phyloP scores from a whole-genome alignment of 2,329 filamentous ascomycete species.

The Parastagonospora avenae region DNA sequence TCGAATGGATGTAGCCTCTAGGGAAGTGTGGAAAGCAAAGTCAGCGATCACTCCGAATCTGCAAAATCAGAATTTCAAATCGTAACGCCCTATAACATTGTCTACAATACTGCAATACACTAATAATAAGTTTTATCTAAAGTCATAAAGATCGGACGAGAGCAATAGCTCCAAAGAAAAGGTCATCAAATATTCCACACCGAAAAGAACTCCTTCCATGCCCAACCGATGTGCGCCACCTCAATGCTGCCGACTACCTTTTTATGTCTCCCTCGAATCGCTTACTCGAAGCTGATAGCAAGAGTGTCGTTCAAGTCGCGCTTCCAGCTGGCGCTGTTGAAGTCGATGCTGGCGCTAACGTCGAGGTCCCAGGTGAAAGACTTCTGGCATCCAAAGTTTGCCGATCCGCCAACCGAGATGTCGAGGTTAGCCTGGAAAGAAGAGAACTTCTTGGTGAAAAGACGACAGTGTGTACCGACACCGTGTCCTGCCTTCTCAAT shows the following conservation, averaged over 20 bases:
- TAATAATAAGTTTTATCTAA: neutral
- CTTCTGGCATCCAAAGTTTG: slow-evolving; percentile 28
- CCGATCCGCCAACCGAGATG: slow-evolving; percentile 15
- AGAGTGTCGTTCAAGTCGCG: slow-evolving; percentile 1
- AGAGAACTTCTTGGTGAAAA: slow-evolving; percentile 31
- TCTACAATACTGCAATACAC: neutral
- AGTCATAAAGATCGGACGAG: neutral
- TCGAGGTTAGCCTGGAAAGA: slow-evolving; percentile 23
- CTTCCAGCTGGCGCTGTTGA: slow-evolving; percentile 8
- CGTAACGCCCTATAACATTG: too few relatives aligned
- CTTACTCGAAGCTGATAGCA: slow-evolving; percentile 3
- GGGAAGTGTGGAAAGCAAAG: too few relatives aligned
- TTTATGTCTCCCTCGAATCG: too few relatives aligned
- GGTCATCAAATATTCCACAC: neutral
- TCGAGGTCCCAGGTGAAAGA: slow-evolving; percentile 30
- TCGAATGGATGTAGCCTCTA: too few relatives aligned
- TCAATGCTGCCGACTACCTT: too few relatives aligned
- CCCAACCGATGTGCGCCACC: neutral
- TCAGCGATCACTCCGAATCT: too few relatives aligned
- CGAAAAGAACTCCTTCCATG: neutral
- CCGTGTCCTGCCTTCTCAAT: slow-evolving; percentile 27
- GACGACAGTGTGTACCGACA: slow-evolving; percentile 34
- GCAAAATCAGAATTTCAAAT: too few relatives aligned
- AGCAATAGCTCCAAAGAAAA: neutral
- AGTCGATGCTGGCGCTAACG: slow-evolving; percentile 26